A percentile compares a stretch with the other conserved stretches of the same genome.
Conservation (phyloP, 164 flowering plant species). For the Berberis vulgaris region DNA sequence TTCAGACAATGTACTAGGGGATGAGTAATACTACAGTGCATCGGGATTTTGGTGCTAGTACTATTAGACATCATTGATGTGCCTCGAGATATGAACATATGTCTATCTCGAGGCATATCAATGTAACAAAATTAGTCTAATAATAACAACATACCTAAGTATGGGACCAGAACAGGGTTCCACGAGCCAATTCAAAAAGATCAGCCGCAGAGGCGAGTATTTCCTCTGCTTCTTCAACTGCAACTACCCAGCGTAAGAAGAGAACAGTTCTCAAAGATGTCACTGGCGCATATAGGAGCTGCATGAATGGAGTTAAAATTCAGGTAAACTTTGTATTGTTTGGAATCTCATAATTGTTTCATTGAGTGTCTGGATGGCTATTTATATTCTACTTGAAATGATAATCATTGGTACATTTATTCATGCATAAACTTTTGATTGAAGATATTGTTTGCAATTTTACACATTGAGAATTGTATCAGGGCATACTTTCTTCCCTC, state of each 20-base stretch:
- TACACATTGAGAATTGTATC: too few species aligned
- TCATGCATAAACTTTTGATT: too few species aligned
- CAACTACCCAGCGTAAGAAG: constrained; percentile 37
- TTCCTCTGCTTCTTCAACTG: constrained; percentile 12
- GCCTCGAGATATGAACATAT: too few species aligned
- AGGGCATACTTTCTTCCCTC: too few species aligned
- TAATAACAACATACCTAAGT: constrained; percentile 17
- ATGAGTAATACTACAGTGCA: too few species aligned
- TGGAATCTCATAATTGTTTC: not conserved
- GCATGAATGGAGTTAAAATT: constrained; percentile 39
- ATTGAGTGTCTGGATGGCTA: not conserved
- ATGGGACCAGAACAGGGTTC: constrained; percentile 20
- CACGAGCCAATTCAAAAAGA: constrained; percentile 32
- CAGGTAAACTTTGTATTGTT: constrained; percentile 27
- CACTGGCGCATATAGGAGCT: constrained; percentile 39
- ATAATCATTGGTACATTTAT: not conserved
- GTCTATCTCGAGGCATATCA: too few species aligned
- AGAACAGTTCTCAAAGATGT: constrained; percentile 75
- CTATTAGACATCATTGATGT: too few species aligned
- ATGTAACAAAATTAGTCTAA: too few species aligned
- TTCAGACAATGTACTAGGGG: too few species aligned
- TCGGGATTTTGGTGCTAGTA: too few species aligned
- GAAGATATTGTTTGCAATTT: too few species aligned
- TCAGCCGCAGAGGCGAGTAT: constrained; percentile 38
- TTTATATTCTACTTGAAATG: not conserved